Evolutionary conservation across 345 rosid genomes (phyloP).

Genomic region (Citrus mangshanensis): DNA sequence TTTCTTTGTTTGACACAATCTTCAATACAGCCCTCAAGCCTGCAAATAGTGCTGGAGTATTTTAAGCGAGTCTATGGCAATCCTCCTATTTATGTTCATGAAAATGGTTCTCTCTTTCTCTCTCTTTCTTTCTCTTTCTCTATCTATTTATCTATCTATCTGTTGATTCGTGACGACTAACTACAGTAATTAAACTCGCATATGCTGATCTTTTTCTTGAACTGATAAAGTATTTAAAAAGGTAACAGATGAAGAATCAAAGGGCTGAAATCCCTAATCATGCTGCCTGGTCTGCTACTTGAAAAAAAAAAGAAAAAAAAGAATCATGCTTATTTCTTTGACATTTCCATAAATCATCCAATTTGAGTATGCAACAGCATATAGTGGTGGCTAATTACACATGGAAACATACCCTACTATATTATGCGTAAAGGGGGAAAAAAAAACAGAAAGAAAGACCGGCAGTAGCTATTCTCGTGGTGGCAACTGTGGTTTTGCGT

Average conservation of each 20-base stretch:
- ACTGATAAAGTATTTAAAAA: neutral
- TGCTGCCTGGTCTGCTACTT: no score
- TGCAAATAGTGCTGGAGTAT: constrained; percentile 33
- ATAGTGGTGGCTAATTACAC: neutral
- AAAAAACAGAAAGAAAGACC: no score
- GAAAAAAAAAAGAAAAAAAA: no score
- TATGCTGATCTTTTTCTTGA: neutral
- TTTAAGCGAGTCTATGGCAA: constrained; percentile 38
- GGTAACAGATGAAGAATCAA: neutral
- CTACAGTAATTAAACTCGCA: neutral
- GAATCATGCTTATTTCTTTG: no score
- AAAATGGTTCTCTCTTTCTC: constrained; percentile 41
- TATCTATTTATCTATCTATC: no score
- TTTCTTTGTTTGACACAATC: constrained; percentile 21
- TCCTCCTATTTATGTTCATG: constrained; percentile 44
- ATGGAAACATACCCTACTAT: neutral
- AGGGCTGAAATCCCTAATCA: neutral
- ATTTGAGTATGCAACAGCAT: neutral
- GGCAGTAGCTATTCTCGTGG: no score
- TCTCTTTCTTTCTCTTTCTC: neutral
- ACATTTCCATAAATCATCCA: no score
- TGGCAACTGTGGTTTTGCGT: no score
- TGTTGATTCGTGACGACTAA: no score
- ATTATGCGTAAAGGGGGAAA: no score
- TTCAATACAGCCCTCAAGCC: constrained; percentile 27